Evolutionary conservation across 352 stramenopile species (phyloP).

Genomic region (Phytophthora hybrid): DNA sequence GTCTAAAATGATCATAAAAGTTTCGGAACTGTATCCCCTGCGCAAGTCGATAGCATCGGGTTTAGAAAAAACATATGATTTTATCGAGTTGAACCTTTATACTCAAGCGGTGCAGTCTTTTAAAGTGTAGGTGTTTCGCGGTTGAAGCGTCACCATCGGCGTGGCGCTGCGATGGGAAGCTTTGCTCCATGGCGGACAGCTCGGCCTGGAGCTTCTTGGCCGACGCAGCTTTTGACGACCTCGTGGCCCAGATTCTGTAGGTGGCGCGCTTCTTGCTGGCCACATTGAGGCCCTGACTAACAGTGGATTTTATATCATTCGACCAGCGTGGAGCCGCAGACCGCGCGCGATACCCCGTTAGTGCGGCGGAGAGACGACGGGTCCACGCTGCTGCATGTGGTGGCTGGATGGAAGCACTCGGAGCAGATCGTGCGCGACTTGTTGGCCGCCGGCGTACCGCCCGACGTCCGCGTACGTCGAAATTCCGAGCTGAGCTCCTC

Average conservation of each 20-base stretch:
- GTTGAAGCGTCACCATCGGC: not conserved
- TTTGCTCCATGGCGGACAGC: constrained; percentile 22
- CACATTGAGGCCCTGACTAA: not conserved
- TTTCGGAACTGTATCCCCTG: not conserved
- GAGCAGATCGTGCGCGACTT: constrained; percentile 61
- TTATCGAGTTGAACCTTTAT: not conserved
- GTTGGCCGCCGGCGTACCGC: constrained; percentile 46
- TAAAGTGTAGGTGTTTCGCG: not conserved
- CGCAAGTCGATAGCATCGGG: not conserved
- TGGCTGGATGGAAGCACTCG: constrained; percentile 61
- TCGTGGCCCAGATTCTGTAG: constrained; percentile 63
- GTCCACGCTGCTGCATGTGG: constrained; percentile 65
- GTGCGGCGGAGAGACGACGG: constrained; percentile 42
- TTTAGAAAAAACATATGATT: not conserved
- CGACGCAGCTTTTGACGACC: constrained; percentile 55
- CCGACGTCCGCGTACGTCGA: constrained; percentile 37
- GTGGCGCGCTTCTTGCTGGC: constrained; percentile 14
- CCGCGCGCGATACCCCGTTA: constrained; percentile 37
- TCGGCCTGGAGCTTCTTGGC: constrained; percentile 39
- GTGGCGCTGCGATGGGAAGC: constrained; percentile 20
- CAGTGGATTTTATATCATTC: constrained; percentile 19
- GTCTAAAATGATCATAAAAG: no score
- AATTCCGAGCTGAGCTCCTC: not conserved
- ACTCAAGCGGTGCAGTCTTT: not conserved
- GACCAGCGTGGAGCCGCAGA: constrained; percentile 50